Conservation (phyloP, 2,329 filamentous ascomycete species). For the Fusarium clavum region DNA sequence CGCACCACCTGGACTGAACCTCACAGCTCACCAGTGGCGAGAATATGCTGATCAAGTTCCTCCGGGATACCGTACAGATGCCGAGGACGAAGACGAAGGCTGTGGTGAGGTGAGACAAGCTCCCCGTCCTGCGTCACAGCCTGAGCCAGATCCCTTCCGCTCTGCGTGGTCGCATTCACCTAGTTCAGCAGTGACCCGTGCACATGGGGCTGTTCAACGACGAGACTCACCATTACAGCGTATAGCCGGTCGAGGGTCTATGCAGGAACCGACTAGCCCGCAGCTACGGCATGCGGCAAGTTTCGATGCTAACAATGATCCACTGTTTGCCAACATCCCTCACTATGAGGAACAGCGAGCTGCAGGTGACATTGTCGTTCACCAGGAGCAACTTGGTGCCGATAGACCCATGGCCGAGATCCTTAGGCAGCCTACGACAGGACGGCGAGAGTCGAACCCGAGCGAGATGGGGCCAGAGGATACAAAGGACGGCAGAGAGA, state of each 20-base stretch:
- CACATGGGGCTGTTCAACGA: not conserved
- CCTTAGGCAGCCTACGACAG: not conserved
- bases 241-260: not conserved
- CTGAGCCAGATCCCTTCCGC: not conserved
- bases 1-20: constrained; percentile 5
- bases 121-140: not conserved
- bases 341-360: constrained; percentile 3
- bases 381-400: not conserved
- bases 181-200: constrained; percentile 5
- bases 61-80: not conserved
- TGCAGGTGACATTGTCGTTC: constrained; percentile 27
- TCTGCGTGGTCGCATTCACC: constrained; percentile 25
- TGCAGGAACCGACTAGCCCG: not conserved
- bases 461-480: not conserved
- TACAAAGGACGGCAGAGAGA: not conserved
- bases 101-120: not conserved
- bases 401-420: not conserved
- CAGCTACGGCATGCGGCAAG: constrained; percentile 14
- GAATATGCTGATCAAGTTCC: constrained; percentile 7
- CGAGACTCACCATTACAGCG: not conserved
- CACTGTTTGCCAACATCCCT: constrained; percentile 34
- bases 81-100: not conserved
- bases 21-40: constrained; percentile 16
- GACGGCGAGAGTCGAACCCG: not conserved
- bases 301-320: constrained; percentile 32